A percentile compares a stretch with the other conserved stretches of the same genome.
phyloP scores from a whole-genome alignment of 768 basidiomycete species.

The Chalciporus piperatus region DNA sequence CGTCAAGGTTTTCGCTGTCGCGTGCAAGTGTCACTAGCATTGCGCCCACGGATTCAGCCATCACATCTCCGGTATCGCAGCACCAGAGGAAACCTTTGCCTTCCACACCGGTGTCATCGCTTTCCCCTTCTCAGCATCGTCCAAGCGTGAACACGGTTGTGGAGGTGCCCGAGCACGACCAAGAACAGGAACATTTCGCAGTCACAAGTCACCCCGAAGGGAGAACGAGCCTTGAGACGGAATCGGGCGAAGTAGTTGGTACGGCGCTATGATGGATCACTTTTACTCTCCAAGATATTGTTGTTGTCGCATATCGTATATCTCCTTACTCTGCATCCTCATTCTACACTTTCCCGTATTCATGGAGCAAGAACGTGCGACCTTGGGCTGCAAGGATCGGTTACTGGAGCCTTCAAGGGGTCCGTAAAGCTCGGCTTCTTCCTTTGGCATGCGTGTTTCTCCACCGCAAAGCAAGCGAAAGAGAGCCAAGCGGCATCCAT shows the following conservation, averaged over 20 bases:
- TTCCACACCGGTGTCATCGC: background rate
- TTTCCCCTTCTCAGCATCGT: conserved; percentile 10
- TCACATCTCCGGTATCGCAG: conserved; percentile 9
- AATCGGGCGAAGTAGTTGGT: conserved; percentile 21
- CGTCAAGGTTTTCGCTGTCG: conserved; percentile 38
- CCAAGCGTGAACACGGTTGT: conserved; percentile 24
- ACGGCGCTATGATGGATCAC: conserved; percentile 27
- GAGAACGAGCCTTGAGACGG: conserved; percentile 13
- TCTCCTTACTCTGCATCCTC: background rate
- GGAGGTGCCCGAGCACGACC: conserved; percentile 23
- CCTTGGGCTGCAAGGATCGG: too few relatives aligned
- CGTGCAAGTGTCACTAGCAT: conserved; percentile 27
- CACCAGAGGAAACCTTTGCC: conserved; percentile 1
- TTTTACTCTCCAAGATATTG: background rate
- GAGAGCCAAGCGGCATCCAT: too few relatives aligned
- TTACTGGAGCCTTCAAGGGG: background rate
- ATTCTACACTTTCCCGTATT: background rate
- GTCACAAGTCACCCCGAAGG: conserved; percentile 3
- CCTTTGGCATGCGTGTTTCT: too few relatives aligned
- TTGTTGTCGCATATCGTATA: background rate
- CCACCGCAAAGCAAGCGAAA: too few relatives aligned
- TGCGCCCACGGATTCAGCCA: conserved; percentile 21
- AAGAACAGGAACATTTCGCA: conserved; percentile 13
- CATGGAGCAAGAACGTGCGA: background rate
- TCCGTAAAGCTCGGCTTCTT: too few relatives aligned